A percentile compares a stretch with the other conserved stretches of the same genome.
These are phyloP conservation scores for Peribolospora baueri DNA, from an alignment of 768 basidiomycete genomes.

Conservation along the genomic window DNA sequence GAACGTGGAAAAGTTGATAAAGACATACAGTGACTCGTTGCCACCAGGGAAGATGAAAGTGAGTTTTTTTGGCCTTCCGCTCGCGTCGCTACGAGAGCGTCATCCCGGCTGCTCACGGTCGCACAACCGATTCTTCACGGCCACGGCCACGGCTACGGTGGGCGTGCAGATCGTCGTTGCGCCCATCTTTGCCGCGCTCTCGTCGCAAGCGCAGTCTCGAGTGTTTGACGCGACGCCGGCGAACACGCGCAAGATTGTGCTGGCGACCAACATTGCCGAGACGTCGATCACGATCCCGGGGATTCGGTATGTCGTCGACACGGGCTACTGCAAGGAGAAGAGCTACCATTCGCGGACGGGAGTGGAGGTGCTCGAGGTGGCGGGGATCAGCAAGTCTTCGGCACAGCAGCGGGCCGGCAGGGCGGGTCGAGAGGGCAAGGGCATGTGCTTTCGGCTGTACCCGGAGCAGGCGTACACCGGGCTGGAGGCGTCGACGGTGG, in stretches of 20 bases:
- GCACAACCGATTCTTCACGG: no score
- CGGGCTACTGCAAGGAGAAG: conserved; percentile 89
- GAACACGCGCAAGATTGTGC: conserved; percentile 62
- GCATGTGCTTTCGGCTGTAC: conserved; percentile 77
- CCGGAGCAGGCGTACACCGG: conserved; percentile 51
- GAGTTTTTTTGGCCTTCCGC: neutral
- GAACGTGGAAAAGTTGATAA: conserved; percentile 48
- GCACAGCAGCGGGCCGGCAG: conserved; percentile 75
- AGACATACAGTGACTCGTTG: conserved; percentile 12
- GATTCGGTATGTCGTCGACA: conserved; percentile 83
- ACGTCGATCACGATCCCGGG: conserved; percentile 94
- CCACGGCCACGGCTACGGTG: no score
- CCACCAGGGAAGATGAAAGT: neutral
- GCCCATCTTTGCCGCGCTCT: conserved; percentile 69
- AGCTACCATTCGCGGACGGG: conserved; percentile 39
- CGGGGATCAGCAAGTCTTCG: conserved; percentile 65
- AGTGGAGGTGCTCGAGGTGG: conserved; percentile 62
- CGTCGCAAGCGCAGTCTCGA: conserved; percentile 46
- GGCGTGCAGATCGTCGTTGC: conserved; percentile 38
- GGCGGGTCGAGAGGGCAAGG: conserved; percentile 75
- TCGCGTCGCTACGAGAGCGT: no score
- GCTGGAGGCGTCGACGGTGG: conserved; percentile 44
- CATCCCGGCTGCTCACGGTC: no score
- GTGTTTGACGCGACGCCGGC: conserved; percentile 46
- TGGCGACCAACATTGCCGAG: conserved; percentile 95